These are phyloP conservation scores for Amauroascus niger DNA, from an alignment of 2,329 filamentous ascomycete species.

Conservation along the genomic window DNA sequence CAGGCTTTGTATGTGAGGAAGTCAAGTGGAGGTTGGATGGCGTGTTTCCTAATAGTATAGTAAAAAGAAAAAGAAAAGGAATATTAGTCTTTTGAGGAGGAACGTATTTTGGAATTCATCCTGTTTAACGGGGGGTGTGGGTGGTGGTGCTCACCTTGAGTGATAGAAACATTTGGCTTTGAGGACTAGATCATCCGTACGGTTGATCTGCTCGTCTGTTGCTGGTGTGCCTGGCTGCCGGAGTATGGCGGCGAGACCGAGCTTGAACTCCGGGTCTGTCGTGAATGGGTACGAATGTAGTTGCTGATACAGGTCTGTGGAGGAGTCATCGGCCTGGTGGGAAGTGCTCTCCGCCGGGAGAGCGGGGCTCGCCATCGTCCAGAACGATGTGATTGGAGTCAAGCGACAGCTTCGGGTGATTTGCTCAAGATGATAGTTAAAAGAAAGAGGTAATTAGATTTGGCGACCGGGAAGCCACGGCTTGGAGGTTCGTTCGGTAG, in stretches of 20 bases:
- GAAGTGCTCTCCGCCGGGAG: background rate
- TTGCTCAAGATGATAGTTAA: background rate
- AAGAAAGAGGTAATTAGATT: no score
- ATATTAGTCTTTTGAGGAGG: no score
- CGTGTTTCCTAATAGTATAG: constrained; percentile 20
- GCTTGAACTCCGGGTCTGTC: constrained; percentile 38
- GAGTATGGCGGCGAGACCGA: constrained; percentile 40
- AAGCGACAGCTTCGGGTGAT: no score
- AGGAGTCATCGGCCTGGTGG: background rate
- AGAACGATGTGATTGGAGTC: no score
- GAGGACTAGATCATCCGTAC: constrained; percentile 35
- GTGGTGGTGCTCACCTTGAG: constrained; percentile 35
- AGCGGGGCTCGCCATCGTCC: background rate
- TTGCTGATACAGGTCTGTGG: constrained; percentile 22
- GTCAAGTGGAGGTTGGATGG: constrained; percentile 12
- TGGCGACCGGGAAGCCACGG: no score
- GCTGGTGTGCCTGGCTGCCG: constrained; percentile 33
- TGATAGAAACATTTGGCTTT: constrained; percentile 43
- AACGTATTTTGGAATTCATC: no score
- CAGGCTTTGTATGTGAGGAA: constrained; percentile 11
- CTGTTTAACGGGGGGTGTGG: constrained; percentile 16
- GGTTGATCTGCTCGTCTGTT: constrained; percentile 31
- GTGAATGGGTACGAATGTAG: constrained; percentile 35
- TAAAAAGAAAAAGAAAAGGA: constrained; percentile 22
- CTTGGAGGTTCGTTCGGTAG: no score